Conservation (phyloP, 495 filamentous ascomycete species). For the Aspergillus coremiiformis region DNA sequence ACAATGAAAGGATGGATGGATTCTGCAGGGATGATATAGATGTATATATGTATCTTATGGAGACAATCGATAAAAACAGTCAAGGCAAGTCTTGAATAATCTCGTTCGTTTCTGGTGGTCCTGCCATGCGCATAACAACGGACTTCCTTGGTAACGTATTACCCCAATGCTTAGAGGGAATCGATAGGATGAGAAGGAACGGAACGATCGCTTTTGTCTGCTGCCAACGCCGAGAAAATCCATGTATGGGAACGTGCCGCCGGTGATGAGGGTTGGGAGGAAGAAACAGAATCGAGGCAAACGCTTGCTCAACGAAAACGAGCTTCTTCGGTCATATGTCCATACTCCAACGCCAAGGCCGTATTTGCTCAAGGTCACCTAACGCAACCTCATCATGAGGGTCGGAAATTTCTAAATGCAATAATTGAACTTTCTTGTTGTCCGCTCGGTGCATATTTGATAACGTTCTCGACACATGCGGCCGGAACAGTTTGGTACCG, state of each 20-base stretch:
- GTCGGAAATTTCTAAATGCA: constrained; percentile 40
- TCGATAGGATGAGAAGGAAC: constrained; percentile 1
- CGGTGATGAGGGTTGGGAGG: constrained; percentile 1
- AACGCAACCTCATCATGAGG: constrained; percentile 27
- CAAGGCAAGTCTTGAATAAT: not conserved
- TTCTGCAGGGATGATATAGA: not conserved
- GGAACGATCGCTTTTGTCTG: constrained; percentile 11
- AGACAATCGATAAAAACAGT: not conserved
- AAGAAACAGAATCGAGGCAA: not conserved
- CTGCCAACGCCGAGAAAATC: constrained; percentile 11
- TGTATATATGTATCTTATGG: not conserved
- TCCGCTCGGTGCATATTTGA: constrained; percentile 26
- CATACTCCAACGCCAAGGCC: constrained; percentile 45
- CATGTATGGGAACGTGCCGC: constrained; percentile 1
- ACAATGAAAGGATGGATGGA: constrained; percentile 1
- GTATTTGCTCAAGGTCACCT: constrained; percentile 35
- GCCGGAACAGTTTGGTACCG: constrained; percentile 22
- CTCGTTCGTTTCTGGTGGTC: constrained; percentile 13
- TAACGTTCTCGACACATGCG: constrained; percentile 30
- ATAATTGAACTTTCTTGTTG: constrained; percentile 34
- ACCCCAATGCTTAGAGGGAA: constrained; percentile 5
- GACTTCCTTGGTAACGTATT: not conserved
- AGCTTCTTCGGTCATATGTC: constrained; percentile 37
- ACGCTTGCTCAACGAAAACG: not conserved
- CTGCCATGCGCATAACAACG: constrained; percentile 18